Evolutionary conservation across 2,329 filamentous ascomycete genomes (phyloP).

Genomic region (Monilinia fructicola): DNA sequence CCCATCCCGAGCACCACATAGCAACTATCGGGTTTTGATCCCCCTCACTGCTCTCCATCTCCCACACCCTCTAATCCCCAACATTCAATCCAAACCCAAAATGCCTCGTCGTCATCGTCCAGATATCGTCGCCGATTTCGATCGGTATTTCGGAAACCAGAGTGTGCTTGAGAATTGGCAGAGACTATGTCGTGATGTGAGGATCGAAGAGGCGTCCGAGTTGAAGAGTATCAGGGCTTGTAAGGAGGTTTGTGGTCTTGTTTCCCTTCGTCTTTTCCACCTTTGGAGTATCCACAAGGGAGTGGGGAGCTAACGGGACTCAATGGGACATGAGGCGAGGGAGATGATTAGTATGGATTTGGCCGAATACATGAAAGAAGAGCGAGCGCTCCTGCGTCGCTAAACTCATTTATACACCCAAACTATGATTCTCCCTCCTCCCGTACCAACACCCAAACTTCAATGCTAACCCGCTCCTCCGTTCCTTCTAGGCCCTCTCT

Average conservation of each 20-base stretch:
- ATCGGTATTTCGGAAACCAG: conserved; percentile 1
- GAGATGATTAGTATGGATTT: too few relatives aligned
- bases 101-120: not conserved
- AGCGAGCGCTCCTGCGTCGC: too few relatives aligned
- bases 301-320: too few relatives aligned
- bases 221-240: not conserved
- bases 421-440: too few relatives aligned
- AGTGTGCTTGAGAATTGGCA: conserved; percentile 11
- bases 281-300: not conserved
- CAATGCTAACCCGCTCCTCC: not conserved
- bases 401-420: too few relatives aligned
- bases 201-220: not conserved
- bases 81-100: not conserved
- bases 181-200: conserved; percentile 11
- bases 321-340: not conserved
- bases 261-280: not conserved
- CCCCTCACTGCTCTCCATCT: too few relatives aligned
- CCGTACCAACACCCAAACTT: too few relatives aligned
- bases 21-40: not conserved
- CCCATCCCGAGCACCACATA: not conserved
- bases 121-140: not conserved
- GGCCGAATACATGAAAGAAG: not conserved
- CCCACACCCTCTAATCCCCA: too few relatives aligned
- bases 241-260: not conserved
- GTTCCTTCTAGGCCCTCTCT: not conserved